Percentiles rank a stretch among this genome's conserved stretches.
Conservation (phyloP, 345 rosid species). For the Eucalyptus sideroxylon region DNA sequence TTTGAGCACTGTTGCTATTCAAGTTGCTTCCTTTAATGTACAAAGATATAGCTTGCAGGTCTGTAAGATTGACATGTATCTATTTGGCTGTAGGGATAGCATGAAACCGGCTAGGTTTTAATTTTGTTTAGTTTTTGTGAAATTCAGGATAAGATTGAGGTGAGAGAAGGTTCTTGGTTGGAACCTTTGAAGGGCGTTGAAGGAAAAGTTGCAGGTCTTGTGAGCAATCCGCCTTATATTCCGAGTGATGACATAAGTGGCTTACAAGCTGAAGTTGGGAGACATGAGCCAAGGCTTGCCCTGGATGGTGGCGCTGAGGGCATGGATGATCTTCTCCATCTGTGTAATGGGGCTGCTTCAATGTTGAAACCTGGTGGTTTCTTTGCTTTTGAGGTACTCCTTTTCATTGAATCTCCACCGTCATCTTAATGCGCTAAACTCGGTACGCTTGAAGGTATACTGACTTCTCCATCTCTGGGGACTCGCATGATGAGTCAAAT, state of each 20-base stretch:
- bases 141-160: constrained; percentile 40
- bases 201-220: constrained; percentile 64
- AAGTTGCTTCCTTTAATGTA: constrained; percentile 54
- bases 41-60: constrained; percentile 66
- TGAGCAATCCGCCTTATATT: constrained; percentile 91
- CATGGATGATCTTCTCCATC: constrained; percentile 60
- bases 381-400: constrained; percentile 71
- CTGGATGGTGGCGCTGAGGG: constrained; percentile 81
- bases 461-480: background rate
- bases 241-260: constrained; percentile 53
- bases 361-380: constrained; percentile 72
- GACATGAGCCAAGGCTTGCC: constrained; percentile 81
- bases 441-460: background rate
- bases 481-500: background rate
- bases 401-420: background rate
- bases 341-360: constrained; percentile 49
- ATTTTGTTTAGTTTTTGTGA: background rate
- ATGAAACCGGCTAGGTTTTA: background rate
- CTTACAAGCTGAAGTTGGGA: constrained; percentile 85
- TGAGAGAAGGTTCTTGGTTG: constrained; percentile 81
- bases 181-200: constrained; percentile 54
- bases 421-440: background rate
- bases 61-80: background rate
- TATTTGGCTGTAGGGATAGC: background rate
- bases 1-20: constrained; percentile 52